phyloP scores from a whole-genome alignment of 2,329 filamentous ascomycete species.

The Fusarium coicis region DNA sequence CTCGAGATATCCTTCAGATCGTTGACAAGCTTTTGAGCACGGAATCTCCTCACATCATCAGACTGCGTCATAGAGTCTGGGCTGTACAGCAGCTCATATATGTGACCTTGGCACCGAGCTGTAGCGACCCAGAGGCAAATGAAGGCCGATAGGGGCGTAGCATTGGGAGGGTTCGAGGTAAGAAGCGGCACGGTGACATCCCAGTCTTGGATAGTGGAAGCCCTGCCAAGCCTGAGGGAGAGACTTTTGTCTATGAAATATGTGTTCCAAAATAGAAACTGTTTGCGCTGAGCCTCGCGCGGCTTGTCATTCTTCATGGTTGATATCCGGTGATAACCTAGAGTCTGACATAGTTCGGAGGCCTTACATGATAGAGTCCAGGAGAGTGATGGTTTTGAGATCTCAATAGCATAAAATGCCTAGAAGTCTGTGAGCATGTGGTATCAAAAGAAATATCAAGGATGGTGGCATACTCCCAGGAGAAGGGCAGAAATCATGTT shows the following conservation, averaged over 20 bases:
- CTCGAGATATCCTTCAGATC: conserved; percentile 47
- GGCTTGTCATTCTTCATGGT: conserved; percentile 39
- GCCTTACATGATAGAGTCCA: conserved; percentile 48
- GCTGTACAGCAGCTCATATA: conserved; percentile 66
- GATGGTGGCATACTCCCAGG: conserved; percentile 29
- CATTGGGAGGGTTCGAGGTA: conserved; percentile 47
- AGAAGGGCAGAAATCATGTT: conserved; percentile 43
- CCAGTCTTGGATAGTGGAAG: conserved; percentile 66
- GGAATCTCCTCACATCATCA: conserved; percentile 47
- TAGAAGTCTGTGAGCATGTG: conserved; percentile 19
- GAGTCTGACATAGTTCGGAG: conserved; percentile 46
- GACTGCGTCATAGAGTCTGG: conserved; percentile 53
- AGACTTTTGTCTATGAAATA: conserved; percentile 68
- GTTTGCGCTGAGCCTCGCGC: conserved; percentile 34
- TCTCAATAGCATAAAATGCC: conserved; percentile 48
- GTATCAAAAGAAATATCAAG: too few species aligned
- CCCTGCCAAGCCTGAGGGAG: conserved; percentile 63
- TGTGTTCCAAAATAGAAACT: conserved; percentile 65
- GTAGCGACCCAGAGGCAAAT: conserved; percentile 62
- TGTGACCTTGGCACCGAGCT: conserved; percentile 64
- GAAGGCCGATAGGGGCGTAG: conserved; percentile 45
- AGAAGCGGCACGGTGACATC: conserved; percentile 60
- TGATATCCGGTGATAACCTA: conserved; percentile 46
- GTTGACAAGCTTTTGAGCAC: conserved; percentile 46
- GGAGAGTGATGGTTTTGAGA: conserved; percentile 48